Percentiles rank a stretch among this genome's conserved stretches.
phyloP scores from a whole-genome alignment of 2,329 filamentous ascomycete genomes.

The Zarea fungicola region DNA sequence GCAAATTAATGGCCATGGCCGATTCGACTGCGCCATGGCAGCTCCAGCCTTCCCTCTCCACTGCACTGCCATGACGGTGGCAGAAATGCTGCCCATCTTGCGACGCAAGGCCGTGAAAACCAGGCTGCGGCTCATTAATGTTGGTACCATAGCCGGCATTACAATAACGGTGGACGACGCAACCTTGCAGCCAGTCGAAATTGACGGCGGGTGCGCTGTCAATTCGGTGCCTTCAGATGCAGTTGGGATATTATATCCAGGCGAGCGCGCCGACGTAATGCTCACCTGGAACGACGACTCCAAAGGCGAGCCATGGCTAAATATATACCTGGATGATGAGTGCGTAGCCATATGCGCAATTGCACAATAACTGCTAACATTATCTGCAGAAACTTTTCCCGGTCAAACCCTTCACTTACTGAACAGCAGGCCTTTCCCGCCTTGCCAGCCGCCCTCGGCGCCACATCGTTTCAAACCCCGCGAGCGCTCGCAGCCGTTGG shows the following conservation, averaged over 20 bases:
- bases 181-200: slow-evolving; percentile 17
- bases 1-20: slow-evolving; percentile 31
- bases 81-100: slow-evolving; percentile 17
- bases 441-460: background rate
- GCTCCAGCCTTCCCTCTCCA: slow-evolving; percentile 21
- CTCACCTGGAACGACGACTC: slow-evolving; percentile 16
- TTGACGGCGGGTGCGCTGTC: slow-evolving; percentile 20
- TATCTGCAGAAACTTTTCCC: slow-evolving; percentile 19
- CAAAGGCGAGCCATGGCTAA: slow-evolving; percentile 15
- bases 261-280: slow-evolving; percentile 21
- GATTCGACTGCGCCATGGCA: slow-evolving; percentile 26
- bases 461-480: background rate
- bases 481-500: background rate
- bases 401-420: slow-evolving; percentile 16
- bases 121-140: slow-evolving; percentile 21
- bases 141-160: slow-evolving; percentile 20
- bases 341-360: slow-evolving; percentile 9
- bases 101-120: slow-evolving; percentile 3
- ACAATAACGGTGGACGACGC: slow-evolving; percentile 18
- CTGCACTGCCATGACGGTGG: slow-evolving; percentile 14
- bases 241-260: slow-evolving; percentile 22
- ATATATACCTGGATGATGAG: slow-evolving; percentile 23
- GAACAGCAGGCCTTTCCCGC: slow-evolving; percentile 11
- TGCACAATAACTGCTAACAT: background rate
- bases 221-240: slow-evolving; percentile 12